phyloP scores from a whole-genome alignment of 805 yeast species.

The Nematodospora valgi region DNA sequence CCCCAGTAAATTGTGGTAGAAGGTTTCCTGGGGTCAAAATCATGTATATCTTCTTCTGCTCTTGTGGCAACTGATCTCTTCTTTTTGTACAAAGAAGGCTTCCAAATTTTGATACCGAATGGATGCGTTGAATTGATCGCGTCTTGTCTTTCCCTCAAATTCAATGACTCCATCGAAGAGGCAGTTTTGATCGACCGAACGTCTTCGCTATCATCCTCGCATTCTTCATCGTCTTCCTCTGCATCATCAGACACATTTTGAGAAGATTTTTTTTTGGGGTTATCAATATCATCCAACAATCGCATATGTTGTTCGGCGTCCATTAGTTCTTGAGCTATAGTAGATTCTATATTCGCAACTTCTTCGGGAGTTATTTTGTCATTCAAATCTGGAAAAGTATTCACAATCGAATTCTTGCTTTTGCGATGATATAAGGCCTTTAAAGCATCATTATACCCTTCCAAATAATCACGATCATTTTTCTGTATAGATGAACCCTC shows the following conservation, averaged over 20 bases:
- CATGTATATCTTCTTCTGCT: conserved; percentile 93
- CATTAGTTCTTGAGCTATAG: conserved; percentile 12
- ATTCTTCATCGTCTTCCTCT: conserved; percentile 21
- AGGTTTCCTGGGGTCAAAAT: conserved; percentile 46
- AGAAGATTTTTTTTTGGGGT: no score
- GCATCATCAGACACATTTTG: conserved; percentile 6
- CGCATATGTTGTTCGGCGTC: conserved; percentile 22
- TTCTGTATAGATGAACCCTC: conserved; percentile 20
- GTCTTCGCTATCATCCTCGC: conserved; percentile 18
- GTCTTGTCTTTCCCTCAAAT: conserved; percentile 87
- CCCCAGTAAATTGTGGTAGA: conserved; percentile 54
- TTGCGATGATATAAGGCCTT: conserved; percentile 33
- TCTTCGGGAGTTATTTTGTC: conserved; percentile 12
- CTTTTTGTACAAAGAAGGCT: conserved; percentile 94
- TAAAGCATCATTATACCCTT: conserved; percentile 72
- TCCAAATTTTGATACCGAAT: conserved; percentile 97
- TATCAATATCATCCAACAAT: conserved; percentile 13
- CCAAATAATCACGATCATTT: conserved; percentile 47
- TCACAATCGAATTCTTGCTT: conserved; percentile 7
- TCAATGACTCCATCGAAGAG: conserved; percentile 75
- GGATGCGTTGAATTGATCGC: conserved; percentile 98
- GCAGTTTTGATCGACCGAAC: conserved; percentile 28
- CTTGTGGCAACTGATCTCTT: conserved; percentile 84
- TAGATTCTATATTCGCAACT: conserved; percentile 9
- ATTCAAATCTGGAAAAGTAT: conserved; percentile 1